Evolutionary conservation across 1,139 yeast genomes (phyloP), one percentile per base, ranked within the genome.

Genomic region (Yamadazyma conglobata): DNA sequence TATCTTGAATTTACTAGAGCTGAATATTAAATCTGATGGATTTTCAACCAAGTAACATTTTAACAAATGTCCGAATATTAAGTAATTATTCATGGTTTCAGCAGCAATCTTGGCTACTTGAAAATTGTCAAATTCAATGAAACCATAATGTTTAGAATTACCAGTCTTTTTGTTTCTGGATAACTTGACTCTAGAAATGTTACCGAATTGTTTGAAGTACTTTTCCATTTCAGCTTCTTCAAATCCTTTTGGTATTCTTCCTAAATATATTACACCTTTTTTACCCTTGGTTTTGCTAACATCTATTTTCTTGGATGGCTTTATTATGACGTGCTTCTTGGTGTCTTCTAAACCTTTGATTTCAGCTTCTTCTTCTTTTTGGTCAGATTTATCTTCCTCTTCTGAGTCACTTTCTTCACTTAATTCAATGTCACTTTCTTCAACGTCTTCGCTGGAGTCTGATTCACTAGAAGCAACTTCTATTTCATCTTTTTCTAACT

Each of bases 1-100:
- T n/a, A 70, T 67, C 50, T 69, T 77, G 60, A 68, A 82, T 44
- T 67, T 73, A 52, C 58, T 50, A 65, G 81, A 65, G 27, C 82
- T 81, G 35, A 64, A 66, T 56, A 74, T 76, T 40, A 76, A 53
- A 30, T 71, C 69, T 31, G 69, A 73, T 54, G 71, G 37, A 50
- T 58, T 41, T 58, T 70, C 59, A 71, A 70, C 42, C 67, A 64
- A 52, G 68, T 73, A 48, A 76, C 93, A 67, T 75, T 81, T 54
- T 76, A 71, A 52, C 43, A 89, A 74, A 56, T 89, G 97, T 9
- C 95, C 95, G 61, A 85, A 81, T 34, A 91, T 60, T 43, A 91
- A 71, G 52, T 91, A 91, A 60, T 91, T 91, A 62, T 91, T 81
- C 98, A 91, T 91, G 31, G 97, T 79, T 47, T 91, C 97, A 40